Evolutionary conservation across 805 yeast species (phyloP).

Genomic region (Alloascoidea africana): DNA sequence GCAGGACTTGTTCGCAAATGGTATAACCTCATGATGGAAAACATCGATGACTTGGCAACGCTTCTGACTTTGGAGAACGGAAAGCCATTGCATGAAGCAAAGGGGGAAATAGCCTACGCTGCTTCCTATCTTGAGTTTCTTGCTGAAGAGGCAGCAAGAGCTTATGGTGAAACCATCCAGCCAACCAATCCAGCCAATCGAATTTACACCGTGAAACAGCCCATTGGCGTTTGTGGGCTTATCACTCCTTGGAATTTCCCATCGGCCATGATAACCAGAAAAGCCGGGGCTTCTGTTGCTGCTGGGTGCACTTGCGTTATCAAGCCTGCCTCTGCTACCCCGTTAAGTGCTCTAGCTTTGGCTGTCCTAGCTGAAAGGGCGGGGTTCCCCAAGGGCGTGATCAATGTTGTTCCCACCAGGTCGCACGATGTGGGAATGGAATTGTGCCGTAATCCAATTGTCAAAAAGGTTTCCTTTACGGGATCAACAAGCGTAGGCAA

Average conservation of each 20-base stretch:
- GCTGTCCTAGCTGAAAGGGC: conserved; percentile 40
- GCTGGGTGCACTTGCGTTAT: conserved; percentile 47
- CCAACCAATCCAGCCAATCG: conserved; percentile 35
- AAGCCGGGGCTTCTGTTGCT: conserved; percentile 52
- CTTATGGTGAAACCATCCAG: conserved; percentile 41
- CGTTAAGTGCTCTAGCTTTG: conserved; percentile 42
- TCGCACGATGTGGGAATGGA: conserved; percentile 35
- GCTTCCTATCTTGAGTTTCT: conserved; percentile 84
- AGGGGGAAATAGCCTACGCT: conserved; percentile 41
- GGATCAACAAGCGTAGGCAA: conserved; percentile 54
- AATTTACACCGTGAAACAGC: conserved; percentile 38
- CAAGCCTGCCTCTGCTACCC: conserved; percentile 50
- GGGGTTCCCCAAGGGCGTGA: conserved; percentile 44
- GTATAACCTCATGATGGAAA: conserved; percentile 37
- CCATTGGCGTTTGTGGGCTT: conserved; percentile 49
- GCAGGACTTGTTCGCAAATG: conserved; percentile 35
- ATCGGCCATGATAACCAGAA: conserved; percentile 50
- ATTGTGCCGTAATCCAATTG: conserved; percentile 29
- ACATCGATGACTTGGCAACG: conserved; percentile 40
- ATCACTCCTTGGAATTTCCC: conserved; percentile 62
- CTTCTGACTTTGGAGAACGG: conserved; percentile 48
- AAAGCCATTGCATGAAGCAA: conserved; percentile 35
- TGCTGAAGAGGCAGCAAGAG: conserved; percentile 46
- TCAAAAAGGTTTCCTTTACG: conserved; percentile 46
- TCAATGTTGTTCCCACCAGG: conserved; percentile 33